These are phyloP conservation scores for Solanum peruvianum DNA, from an alignment of 257 asterid species.

Conservation along the genomic window DNA sequence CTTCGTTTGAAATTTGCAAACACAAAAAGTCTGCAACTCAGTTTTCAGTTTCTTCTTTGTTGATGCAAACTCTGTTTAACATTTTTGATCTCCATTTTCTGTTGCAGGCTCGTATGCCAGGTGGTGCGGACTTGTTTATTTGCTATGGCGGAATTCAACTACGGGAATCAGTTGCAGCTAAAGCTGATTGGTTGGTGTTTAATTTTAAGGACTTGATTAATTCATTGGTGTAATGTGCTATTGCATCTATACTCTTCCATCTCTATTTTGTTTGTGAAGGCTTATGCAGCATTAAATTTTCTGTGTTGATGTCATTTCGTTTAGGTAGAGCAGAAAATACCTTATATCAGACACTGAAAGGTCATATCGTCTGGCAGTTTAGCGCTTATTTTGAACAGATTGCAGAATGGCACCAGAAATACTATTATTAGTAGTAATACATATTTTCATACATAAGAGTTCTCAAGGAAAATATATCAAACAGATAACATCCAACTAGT, in stretches of 20 bases:
- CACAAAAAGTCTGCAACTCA: background rate
- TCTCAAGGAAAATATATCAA: background rate
- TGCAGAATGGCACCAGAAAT: background rate
- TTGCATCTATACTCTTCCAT: background rate
- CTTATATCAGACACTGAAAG: background rate
- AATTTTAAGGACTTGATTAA: conserved; percentile 60
- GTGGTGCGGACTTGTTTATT: conserved; percentile 79
- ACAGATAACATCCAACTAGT: background rate
- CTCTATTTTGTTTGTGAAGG: background rate
- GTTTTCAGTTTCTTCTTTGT: background rate
- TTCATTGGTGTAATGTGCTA: conserved; percentile 31
- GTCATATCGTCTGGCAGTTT: background rate
- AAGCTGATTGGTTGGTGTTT: conserved; percentile 89
- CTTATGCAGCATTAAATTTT: background rate
- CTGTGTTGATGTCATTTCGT: background rate
- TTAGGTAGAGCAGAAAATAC: background rate
- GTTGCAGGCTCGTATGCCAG: conserved; percentile 73
- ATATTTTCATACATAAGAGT: background rate
- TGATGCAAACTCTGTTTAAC: background rate
- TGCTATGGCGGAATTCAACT: conserved; percentile 84
- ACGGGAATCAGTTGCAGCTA: conserved; percentile 72
- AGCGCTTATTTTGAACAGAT: background rate
- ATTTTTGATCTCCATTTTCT: background rate
- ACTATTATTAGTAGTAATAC: background rate
- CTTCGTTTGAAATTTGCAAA: background rate